Base-by-base conservation (phyloP, 2,329 filamentous ascomycete species). In the Stagonosporopsis tanaceti region DNA sequence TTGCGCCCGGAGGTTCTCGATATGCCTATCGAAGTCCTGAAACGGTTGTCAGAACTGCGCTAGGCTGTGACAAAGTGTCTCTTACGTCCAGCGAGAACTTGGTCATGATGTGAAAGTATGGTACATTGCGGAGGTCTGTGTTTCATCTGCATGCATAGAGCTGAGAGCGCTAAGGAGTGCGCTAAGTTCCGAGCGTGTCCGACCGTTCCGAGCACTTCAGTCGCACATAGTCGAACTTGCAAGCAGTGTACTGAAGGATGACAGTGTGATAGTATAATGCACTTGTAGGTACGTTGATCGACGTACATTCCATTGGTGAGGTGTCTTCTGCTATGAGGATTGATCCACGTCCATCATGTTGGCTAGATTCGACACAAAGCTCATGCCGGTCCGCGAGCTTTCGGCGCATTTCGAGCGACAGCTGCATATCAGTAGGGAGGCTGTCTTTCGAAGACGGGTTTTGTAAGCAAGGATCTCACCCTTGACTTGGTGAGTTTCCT, bases 21-120 rank as follows among this genome's bases (percentile, higher is more conserved):
- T 70, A 60, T 74, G 72, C 52, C 47, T 61, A 53, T 75, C 71
- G 57, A 75, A 62, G 51, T 71, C 67, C 71, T 75, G 60, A 38
- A 57, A 45, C 57, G 56, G 53, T 39, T 58, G 63, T 60, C 55
- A 60, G 63, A 53, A 50, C 54, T 53, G 24, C 50, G 40, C 53
- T 42, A 53, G 30, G 27, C 30, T 35, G 25, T 34, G 34, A 7
- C 39, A 30, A 30, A 45, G 59, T 34, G 46, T 48, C 47, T 50
- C 51, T 67, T 66, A 73, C 70, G 50, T 73, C 66, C 39, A 73
- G 67, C 46, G 66, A 69, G 38, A 70, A 64, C 34, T 56, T 57
- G 32, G 64, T 46, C 70, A 72, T 73, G 52, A 52, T 63, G 53
- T 30, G 44, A 27, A 40, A 57, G 48, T 53, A 28, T 53, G 50